These are phyloP conservation scores for Candida chilensis DNA, from an alignment of 805 yeast species.

Conservation along the genomic window DNA sequence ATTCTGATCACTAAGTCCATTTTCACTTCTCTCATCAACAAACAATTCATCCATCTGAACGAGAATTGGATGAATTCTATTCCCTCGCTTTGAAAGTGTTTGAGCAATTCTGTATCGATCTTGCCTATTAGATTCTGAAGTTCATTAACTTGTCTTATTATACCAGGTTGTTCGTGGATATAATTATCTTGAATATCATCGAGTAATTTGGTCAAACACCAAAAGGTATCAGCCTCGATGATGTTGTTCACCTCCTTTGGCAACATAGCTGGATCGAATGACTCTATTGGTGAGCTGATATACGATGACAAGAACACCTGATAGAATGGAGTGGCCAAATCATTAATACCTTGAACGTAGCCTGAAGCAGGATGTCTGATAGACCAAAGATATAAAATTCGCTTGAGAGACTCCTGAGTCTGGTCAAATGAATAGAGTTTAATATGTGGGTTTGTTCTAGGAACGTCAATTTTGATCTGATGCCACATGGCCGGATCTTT, in stretches of 20 bases:
- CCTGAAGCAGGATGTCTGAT: conserved; percentile 97
- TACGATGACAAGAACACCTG: conserved; percentile 77
- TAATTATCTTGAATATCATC: conserved; percentile 96
- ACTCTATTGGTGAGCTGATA: conserved; percentile 28
- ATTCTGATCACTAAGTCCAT: conserved; percentile 75
- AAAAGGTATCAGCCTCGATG: conserved; percentile 92
- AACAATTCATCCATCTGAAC: conserved; percentile 98
- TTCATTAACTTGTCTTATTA: conserved; percentile 80
- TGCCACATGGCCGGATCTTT: conserved; percentile 83
- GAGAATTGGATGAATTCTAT: conserved; percentile 95
- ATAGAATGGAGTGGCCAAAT: conserved; percentile 85
- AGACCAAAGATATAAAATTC: conserved; percentile 87
- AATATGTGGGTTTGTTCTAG: conserved; percentile 85
- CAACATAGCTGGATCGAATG: conserved; percentile 51
- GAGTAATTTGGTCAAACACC: conserved; percentile 87
- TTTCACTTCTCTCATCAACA: conserved; percentile 87
- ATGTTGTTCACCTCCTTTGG: conserved; percentile 52
- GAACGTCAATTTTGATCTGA: conserved; percentile 91
- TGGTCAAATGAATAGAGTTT: conserved; percentile 58
- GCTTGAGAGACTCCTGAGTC: conserved; percentile 74
- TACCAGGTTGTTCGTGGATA: conserved; percentile 98
- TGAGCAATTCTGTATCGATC: conserved; percentile 65
- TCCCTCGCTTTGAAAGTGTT: conserved; percentile 71
- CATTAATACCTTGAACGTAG: conserved; percentile 96
- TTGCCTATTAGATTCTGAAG: conserved; percentile 68